Base-by-base conservation (phyloP, 75 land plant species). In the Pseudotsuga menziesii region DNA sequence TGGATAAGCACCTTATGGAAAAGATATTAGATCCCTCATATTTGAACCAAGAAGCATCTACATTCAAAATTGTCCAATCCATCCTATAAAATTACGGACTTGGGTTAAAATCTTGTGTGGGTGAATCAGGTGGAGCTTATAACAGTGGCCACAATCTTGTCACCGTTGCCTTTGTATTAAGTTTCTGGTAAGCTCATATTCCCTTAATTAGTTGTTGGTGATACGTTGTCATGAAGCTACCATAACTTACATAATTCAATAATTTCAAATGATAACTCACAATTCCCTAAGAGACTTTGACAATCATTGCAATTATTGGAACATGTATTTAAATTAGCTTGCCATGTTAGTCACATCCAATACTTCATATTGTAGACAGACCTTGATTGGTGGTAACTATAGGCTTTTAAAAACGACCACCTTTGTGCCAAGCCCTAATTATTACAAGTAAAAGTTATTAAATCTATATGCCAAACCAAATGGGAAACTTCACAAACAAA, bases 41-140 rank as follows among this genome's bases (percentile, higher is more conserved):
- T 74, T 75, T 92, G 25, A 60, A 77, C 78, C 66, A 79, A 22
- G 79, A 82, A 52, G 81, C 83, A 58, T 52, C 76, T 26, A 91
- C 81, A 32, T 92, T 75, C 35, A 76, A 67, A 41, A 78, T 77
- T 11, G 57, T 91, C 11, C 59, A 73, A 72, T 22, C 16, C 4
- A 77, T 77, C 22, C n/a, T 91, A 57, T 41, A 76, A 44, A 63
- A 60, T 2, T 72, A 75, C 54, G 92, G 85, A 0, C 90, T 92
- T 35, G 87, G 87, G 89, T 23, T 89, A 36, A 63, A 60, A 32
- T 85, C 94, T 61, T 96, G 96, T 96, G 85, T 96, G 67, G 92
- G 92, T 19, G 98, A 96, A 84, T 77, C 97, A 22, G 98, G 98
- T 59, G 98, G 98, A 57, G 92, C 98, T 58, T 96, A 82, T 66